Base-by-base conservation (phyloP, 2,329 filamentous ascomycete species). In the Paecilomyces sp. region DNA sequence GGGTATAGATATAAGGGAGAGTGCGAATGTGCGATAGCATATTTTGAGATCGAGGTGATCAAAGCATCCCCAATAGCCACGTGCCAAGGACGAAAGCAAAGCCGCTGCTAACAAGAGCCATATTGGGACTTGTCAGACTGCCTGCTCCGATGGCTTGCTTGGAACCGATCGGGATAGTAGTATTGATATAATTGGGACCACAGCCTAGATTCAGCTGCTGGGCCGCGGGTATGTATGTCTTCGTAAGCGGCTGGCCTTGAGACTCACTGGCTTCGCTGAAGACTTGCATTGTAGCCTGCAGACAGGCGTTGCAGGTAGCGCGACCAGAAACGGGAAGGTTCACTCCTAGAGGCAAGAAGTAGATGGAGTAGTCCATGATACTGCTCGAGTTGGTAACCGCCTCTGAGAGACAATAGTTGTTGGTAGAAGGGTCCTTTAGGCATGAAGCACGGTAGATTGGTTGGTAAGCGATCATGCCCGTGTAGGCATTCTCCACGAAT, bases 371-470 rank as follows among this genome's bases (percentile, higher is more conserved):
- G 71, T 94, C 88, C 33, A 86, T 84, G 0, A 89, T 80, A 8
- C 84, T 88, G 24, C 85, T 83, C 5, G 78, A 72, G 75, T 96
- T 96, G 55, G 89, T 91, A 61, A 92, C 86, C 56, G 93, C 91
- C 66, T 90, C 88, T 65, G 90, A 90, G 73, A 91, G 97, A 78
- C 83, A 80, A 79, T 93, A 97, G 65, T 86, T 83, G 56, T 81
- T 81, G 0, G 86, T 86, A 0, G 79, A 75, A 0, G 84, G 80
- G 70, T 90, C 85, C 61, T 85, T 86, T 22, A 96, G 82, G 71
- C 94, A 99, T 6, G 88, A 88, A 2, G 91, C 91, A 55, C 85
- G 82, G 77, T 93, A 96, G 31, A 96, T 77, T 30, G 88, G 83
- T 63, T 87, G 80, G 76, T 97, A 99, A 53, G 90, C 83, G 24